These are phyloP conservation scores for Colletotrichum tamarilloi DNA, from an alignment of 2,329 filamentous ascomycete species.

Conservation along the genomic window DNA sequence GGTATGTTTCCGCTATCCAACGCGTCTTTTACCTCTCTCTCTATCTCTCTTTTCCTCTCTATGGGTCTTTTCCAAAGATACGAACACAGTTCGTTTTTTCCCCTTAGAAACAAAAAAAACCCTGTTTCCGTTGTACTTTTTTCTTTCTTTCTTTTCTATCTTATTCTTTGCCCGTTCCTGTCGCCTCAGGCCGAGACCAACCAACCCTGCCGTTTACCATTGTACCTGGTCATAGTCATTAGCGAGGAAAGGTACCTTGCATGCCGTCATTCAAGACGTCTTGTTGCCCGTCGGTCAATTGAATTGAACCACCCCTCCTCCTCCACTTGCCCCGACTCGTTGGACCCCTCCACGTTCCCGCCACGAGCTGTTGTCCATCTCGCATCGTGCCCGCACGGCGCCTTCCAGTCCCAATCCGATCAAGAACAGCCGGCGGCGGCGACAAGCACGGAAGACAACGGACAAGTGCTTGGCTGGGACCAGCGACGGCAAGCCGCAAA, in stretches of 20 bases:
- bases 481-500: neutral
- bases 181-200: neutral
- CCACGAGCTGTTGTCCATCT: slow-evolving; percentile 19
- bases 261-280: neutral
- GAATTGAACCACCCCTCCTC: neutral
- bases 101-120: too few species aligned
- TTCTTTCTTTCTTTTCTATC: neutral
- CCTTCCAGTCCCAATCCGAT: neutral
- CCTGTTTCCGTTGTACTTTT: neutral
- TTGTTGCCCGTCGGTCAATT: neutral
- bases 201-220: neutral
- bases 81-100: neutral
- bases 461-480: neutral
- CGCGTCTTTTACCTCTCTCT: neutral
- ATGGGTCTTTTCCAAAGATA: neutral
- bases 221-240: neutral
- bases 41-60: too few species aligned
- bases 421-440: slow-evolving; percentile 1
- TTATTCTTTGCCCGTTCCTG: neutral
- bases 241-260: neutral
- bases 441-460: neutral
- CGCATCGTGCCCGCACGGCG: neutral
- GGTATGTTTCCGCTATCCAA: neutral
- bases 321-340: slow-evolving; percentile 11
- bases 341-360: slow-evolving; percentile 16